Evolutionary conservation across 73 alveolate species (phyloP), one percentile per base, ranked within the genome.

Genomic region (Paraurostyla sp.): DNA sequence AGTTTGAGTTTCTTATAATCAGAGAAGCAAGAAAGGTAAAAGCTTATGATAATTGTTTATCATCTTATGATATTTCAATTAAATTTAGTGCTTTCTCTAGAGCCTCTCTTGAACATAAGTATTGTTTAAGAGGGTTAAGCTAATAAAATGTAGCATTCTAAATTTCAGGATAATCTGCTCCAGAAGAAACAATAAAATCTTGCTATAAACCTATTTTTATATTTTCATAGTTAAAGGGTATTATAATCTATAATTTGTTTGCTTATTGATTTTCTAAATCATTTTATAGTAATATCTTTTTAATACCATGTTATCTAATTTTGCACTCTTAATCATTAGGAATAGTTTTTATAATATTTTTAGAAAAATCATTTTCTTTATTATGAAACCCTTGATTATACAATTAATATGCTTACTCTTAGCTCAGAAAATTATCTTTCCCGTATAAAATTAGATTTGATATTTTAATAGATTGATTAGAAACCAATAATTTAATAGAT

Each of bases 151-250:
- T 38, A 11, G 82, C 6, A 22, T 38, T 38, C 9, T 23, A 36
- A 11, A 65, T 65, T 11, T 27, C 3, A 1, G 7, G 33, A 38
- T 65, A 65, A 7, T 65, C 82, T 65, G 36, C 56, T 65, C 58
- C n/a, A n/a, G n/a, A n/a, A n/a, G n/a, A n/a, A n/a, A n/a, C n/a
- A n/a, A n/a, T n/a, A n/a, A n/a, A n/a, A n/a, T n/a, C n/a, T n/a
- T n/a, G n/a, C n/a, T n/a, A n/a, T n/a, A n/a, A n/a, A n/a, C n/a
- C n/a, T 35, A 65, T 58, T 38, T 65, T 58, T 1, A 65, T 3
- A 22, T 33, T 38, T 22, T 65, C 82, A 65, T 65, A 65, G 58
- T 65, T 65, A 38, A 65, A 22, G 3, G 82, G 82, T 2, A 65
- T 32, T 6, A 65, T 42, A n/a, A n/a, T n/a, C n/a, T n/a, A n/a